Evolutionary conservation across 768 basidiomycete species (phyloP), one percentile per base, ranked within the genome.

Genomic region (Cyathus striatus): DNA sequence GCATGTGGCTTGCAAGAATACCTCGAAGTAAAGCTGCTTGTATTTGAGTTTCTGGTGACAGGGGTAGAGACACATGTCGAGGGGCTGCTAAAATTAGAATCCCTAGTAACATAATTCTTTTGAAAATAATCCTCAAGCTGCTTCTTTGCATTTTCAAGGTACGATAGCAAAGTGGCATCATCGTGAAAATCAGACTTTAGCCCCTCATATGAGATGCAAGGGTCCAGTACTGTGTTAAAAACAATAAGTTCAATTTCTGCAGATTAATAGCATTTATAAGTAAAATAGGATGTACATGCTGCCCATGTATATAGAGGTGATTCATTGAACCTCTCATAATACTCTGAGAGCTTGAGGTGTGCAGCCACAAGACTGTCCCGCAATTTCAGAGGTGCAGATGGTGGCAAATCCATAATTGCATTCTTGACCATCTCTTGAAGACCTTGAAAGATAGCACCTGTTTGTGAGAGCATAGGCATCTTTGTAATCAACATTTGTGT

Each of bases 401-500:
- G n/a, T n/a, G n/a, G n/a, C n/a, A n/a, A n/a, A n/a, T n/a, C n/a
- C n/a, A n/a, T n/a, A n/a, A n/a, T n/a, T n/a, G n/a, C n/a, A n/a
- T n/a, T n/a, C n/a, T n/a, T n/a, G n/a, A n/a, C n/a, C n/a, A n/a
- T n/a, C n/a, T 60, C 54, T 49, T 68, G 64, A 3, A 69, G 57
- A 2, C 59, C 57, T 1, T 54, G 45, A 38, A 66, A 67, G 16
- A 65, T 50, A 0, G 63, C 60, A 45, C 63, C 62, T 0, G 52
- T 52, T 0, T 55, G 55, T 3, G 62, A 68, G 0, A 67, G 47
- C 54, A 61, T 66, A 0, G 64, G 52, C 1, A 40, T 14, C 41
- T 60, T 61, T 0, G 63, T 68, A 6, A 48, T 18, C 0, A 62
- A 68, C 66, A 68, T 68, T 17, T 62, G 41, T 1, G 54, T 56